Evolutionary conservation across 768 basidiomycete species (phyloP), one percentile per base, ranked within the genome.

Genomic region (Lactarius hatsudake): DNA sequence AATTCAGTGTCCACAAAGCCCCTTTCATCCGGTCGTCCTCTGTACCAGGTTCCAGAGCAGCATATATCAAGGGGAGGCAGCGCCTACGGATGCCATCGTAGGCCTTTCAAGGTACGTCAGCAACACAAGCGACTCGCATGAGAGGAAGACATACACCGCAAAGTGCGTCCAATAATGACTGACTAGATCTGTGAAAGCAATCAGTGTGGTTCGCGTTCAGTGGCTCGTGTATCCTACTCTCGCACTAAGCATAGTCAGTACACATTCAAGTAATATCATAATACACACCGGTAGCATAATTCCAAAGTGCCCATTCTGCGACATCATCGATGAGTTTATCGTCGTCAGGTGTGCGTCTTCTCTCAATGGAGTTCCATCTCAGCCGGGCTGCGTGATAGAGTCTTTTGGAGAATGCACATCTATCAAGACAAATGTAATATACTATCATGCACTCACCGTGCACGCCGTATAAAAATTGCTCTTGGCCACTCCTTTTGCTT

Each of bases 11-110:
- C 86, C 91, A 94, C 23, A 94, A 76, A 3, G 92, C 91, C 12
- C 94, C 94, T 78, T 97, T 96, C 87, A 94, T 92, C n/a, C 90
- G 83, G 74, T 94, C 92, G 71, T 92, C 91, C 45, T 95, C 93
- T 23, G 82, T 83, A 3, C 89, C 91, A 7, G 88, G 86, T 59
- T 84, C 80, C 61, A 90, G 77, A 5, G 85, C 83, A 48, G 80
- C 75, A 67, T 86, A 84, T n/a, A 90, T 75, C 53, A 78, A 67
- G 10, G 88, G 87, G 23, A 89, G 78, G 43, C 83, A 82, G n/a
- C 88, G 84, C 18, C 81, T 81, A 40, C 87, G 81, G 43, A 89
- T 82, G 5, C 89, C 90, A 72, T 91, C 90, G 71, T 87, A 91
- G 3, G 81, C 75, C 89, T 90, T 23, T 51, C 51, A 56, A 36